phyloP scores from a whole-genome alignment of 306 rosid genomes.

The Fagus sylvatica region DNA sequence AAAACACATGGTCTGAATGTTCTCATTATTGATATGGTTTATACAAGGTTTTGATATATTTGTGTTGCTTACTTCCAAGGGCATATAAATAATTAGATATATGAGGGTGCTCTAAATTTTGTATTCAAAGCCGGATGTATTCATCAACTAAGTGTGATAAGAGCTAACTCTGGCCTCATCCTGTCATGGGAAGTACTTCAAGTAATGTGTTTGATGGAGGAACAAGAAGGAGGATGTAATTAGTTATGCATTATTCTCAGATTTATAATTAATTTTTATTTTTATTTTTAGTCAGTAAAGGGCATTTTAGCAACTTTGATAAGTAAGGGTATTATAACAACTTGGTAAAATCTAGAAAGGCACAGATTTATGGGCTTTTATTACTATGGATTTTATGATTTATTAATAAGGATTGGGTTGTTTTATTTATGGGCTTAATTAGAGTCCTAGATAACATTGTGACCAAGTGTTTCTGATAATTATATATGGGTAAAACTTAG shows the following conservation, averaged over 20 bases:
- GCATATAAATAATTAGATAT: not conserved
- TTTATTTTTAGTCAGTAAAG: not conserved
- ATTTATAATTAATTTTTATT: not conserved
- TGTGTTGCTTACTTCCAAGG: not conserved
- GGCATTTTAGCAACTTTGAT: not conserved
- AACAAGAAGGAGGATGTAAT: not conserved
- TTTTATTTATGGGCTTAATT: not conserved
- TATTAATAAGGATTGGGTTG: not conserved
- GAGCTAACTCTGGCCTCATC: not conserved
- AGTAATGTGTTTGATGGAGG: slow-evolving; percentile 6
- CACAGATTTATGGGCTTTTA: not conserved
- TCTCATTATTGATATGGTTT: slow-evolving; percentile 23
- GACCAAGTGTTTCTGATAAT: not conserved
- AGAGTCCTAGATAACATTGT: not conserved
- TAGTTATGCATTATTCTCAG: not conserved
- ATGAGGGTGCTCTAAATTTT: not conserved
- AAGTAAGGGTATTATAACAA: not conserved
- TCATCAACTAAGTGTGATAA: not conserved
- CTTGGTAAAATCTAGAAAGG: not conserved
- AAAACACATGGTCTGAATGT: not conserved
- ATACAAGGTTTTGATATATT: slow-evolving; percentile 18
- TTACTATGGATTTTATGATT: not conserved
- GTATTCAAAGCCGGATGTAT: not conserved
- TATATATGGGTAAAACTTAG: not conserved
- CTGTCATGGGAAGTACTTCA: not conserved